Percentiles rank a stretch among this genome's conserved stretches.
These are phyloP conservation scores for Yamadazyma diddensiae DNA, from an alignment of 1,139 yeast species.

Conservation along the genomic window DNA sequence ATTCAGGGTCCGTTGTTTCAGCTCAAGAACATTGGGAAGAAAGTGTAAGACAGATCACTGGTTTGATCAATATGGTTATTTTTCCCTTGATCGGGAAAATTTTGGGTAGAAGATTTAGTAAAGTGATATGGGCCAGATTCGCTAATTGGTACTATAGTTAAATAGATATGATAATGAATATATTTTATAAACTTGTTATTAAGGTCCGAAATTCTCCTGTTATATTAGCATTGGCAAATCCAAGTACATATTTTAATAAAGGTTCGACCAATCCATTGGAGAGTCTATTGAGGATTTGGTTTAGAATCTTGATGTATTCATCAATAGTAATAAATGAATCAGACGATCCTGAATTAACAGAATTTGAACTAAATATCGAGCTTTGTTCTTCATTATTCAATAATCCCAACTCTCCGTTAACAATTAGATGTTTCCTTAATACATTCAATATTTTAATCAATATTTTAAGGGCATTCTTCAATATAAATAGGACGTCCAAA, in stretches of 20 bases:
- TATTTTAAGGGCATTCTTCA: slow-evolving; percentile 34
- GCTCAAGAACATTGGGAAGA: slow-evolving; percentile 85
- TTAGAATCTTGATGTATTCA: slow-evolving; percentile 32
- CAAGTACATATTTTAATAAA: slow-evolving; percentile 28
- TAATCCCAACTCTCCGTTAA: slow-evolving; percentile 9
- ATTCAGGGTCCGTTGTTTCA: slow-evolving; percentile 17
- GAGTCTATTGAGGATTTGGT: slow-evolving; percentile 29
- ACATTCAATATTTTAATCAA: slow-evolving; percentile 29
- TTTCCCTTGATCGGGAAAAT: slow-evolving; percentile 72
- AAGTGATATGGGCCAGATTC: slow-evolving; percentile 30
- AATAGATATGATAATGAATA: not conserved
- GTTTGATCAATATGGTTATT: slow-evolving; percentile 54
- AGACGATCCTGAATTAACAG: slow-evolving; percentile 24
- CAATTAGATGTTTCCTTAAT: slow-evolving; percentile 18
- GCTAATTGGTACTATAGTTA: slow-evolving; percentile 31
- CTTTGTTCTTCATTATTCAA: slow-evolving; percentile 15
- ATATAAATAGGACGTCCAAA: slow-evolving; percentile 40
- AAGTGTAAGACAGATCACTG: slow-evolving; percentile 59
- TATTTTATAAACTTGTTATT: slow-evolving; percentile 16
- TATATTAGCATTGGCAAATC: slow-evolving; percentile 30
- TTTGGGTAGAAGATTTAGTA: slow-evolving; percentile 63
- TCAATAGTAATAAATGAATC: slow-evolving; percentile 27
- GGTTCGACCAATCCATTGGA: slow-evolving; percentile 40
- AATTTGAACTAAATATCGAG: slow-evolving; percentile 36
- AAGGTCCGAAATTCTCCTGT: slow-evolving; percentile 30